Base-by-base conservation (phyloP, 768 basidiomycete genomes). In the Calocybe indica region DNA sequence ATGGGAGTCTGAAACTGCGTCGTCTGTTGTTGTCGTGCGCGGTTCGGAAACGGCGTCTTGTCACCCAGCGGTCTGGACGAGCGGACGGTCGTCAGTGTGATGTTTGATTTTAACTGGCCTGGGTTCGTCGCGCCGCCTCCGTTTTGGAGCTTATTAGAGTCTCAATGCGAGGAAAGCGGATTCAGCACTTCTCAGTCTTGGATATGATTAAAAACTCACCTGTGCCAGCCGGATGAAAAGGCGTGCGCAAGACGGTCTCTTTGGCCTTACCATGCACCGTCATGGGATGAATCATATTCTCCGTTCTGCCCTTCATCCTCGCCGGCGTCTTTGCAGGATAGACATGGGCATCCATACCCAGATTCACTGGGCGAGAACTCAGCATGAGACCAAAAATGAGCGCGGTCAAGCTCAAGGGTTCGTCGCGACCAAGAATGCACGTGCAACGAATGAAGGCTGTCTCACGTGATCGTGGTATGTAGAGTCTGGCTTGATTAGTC, bases 21-120 rank as follows among this genome's bases (percentile, higher is more conserved):
- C 22, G 22, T 4, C 11, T 60, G 56, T 29, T 58, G 49, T 6
- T 54, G 50, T 11, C 53, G 62, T 31, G 64, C 65, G 34, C 85
- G 81, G 59, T 88, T 89, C 3, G 80, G 79, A 54, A 83, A 82
- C 1, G 87, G 87, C 1, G 87, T 90, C 64, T 85, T 88, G 66
- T 90, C 87, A 22, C 72, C 72, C 6, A 90, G 69, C 1, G 84
- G 82, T 9, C 79, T 76, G 5, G 62, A 56, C 32, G 47, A 56
- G 10, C 62, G 58, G 32, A 51, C 57, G 50, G 43, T 62, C 43
- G 36, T 54, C 43, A 34, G 38, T 47, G 22, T 22, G 22, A 41
- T 58, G 55, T 35, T 58, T 52, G 53, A 48, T 13, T 58, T 62
- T 50, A 48, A 45, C 12, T 51, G 46, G 51, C 57, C 53, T 62